Evolutionary conservation across 768 basidiomycete genomes (phyloP).

Genomic region (Candolleomyces aberdarensis): DNA sequence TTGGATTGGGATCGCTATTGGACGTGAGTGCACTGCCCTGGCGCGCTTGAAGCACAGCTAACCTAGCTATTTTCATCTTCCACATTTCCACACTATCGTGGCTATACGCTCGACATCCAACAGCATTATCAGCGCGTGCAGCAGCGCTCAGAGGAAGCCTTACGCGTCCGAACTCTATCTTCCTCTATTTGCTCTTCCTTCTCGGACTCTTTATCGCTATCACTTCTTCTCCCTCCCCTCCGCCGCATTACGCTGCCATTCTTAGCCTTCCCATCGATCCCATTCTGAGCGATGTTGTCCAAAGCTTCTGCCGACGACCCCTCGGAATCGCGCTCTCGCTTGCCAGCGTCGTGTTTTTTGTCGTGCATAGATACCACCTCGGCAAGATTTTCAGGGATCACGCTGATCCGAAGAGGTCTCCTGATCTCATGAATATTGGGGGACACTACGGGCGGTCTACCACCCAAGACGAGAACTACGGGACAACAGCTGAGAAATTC

Average conservation of each 20-base stretch:
- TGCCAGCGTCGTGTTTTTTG: not conserved
- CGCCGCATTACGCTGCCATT: too few species aligned
- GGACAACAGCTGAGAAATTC: not conserved
- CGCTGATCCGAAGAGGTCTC: not conserved
- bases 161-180: not conserved
- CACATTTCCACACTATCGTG: too few species aligned
- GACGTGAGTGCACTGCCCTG: not conserved
- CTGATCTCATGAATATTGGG: not conserved
- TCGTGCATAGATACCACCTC: not conserved
- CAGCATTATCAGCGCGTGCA: not conserved
- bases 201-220: not conserved
- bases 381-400: not conserved
- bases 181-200: not conserved
- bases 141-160: not conserved
- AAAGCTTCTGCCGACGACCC: not conserved
- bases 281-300: not conserved
- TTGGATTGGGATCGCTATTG: not conserved
- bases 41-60: not conserved
- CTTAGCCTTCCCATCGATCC: too few species aligned
- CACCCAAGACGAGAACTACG: not conserved
- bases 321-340: not conserved
- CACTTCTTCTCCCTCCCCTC: too few species aligned
- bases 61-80: not conserved
- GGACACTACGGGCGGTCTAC: not conserved
- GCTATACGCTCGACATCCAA: not conserved